Evolutionary conservation across 2,329 filamentous ascomycete genomes (phyloP).

Genomic region (Fusarium sp.): DNA sequence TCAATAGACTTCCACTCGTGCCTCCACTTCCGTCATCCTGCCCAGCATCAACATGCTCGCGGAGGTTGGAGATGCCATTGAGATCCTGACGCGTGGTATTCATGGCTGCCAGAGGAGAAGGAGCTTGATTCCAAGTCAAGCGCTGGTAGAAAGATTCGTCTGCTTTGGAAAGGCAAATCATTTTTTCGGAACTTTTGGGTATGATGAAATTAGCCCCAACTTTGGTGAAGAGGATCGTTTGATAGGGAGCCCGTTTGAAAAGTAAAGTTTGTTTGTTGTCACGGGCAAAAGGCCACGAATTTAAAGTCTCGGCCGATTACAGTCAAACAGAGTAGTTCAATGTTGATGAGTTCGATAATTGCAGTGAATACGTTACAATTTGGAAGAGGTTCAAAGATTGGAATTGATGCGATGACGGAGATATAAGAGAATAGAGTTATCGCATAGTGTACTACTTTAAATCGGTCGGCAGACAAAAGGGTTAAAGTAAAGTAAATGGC

Average conservation of each 20-base stretch:
- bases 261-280: neutral
- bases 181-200: neutral
- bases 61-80: slow-evolving; percentile 63
- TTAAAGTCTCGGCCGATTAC: neutral
- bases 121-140: slow-evolving; percentile 64
- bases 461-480: slow-evolving; percentile 28
- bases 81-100: slow-evolving; percentile 65
- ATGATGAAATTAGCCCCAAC: neutral
- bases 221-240: neutral
- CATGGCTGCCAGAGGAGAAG: slow-evolving; percentile 57
- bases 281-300: slow-evolving; percentile 16
- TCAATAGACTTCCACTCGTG: slow-evolving; percentile 29
- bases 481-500: slow-evolving; percentile 10
- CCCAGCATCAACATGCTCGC: slow-evolving; percentile 53
- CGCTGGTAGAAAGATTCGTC: slow-evolving; percentile 60
- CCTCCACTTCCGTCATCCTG: slow-evolving; percentile 47
- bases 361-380: neutral
- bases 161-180: slow-evolving; percentile 66
- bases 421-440: slow-evolving; percentile 13
- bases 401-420: neutral
- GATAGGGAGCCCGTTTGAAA: slow-evolving; percentile 3
- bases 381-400: neutral
- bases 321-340: slow-evolving; percentile 1
- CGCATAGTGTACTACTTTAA: slow-evolving; percentile 3
- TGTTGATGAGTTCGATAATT: slow-evolving; percentile 1